Evolutionary conservation across 2,329 filamentous ascomycete species (phyloP).

Genomic region (Penicillium sp.): DNA sequence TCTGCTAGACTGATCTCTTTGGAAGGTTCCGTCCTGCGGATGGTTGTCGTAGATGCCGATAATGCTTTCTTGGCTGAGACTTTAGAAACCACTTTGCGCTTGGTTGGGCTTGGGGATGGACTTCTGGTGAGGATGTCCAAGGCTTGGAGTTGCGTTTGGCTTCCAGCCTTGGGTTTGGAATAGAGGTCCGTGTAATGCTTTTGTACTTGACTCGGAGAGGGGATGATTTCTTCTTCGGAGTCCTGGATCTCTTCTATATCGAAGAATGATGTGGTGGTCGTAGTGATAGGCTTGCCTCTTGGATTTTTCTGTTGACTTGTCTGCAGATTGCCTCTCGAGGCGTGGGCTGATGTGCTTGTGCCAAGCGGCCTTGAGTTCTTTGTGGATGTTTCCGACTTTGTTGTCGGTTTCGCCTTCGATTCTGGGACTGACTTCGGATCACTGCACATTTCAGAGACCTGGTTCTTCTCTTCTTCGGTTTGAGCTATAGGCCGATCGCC

Average conservation of each 20-base stretch:
- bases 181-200: conserved; percentile 15
- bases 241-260: conserved; percentile 39
- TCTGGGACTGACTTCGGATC: background rate
- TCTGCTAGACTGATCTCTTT: conserved; percentile 27
- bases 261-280: conserved; percentile 17
- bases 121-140: conserved; percentile 16
- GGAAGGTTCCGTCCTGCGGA: background rate
- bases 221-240: conserved; percentile 35
- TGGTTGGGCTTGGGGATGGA: conserved; percentile 9
- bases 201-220: conserved; percentile 30
- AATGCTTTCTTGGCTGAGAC: conserved; percentile 1
- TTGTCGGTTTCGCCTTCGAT: conserved; percentile 13
- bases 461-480: background rate
- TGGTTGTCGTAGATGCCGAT: background rate
- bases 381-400: conserved; percentile 6
- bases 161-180: conserved; percentile 3
- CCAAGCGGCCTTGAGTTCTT: background rate
- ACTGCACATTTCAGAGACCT: background rate
- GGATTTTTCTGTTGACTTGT: background rate
- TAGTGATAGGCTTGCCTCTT: background rate
- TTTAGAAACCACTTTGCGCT: conserved; percentile 14
- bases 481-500: background rate
- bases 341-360: background rate
- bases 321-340: background rate
- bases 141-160: conserved; percentile 1